These are phyloP conservation scores for Durusdinium trenchii DNA, from an alignment of 73 alveolate species.

Conservation along the genomic window DNA sequence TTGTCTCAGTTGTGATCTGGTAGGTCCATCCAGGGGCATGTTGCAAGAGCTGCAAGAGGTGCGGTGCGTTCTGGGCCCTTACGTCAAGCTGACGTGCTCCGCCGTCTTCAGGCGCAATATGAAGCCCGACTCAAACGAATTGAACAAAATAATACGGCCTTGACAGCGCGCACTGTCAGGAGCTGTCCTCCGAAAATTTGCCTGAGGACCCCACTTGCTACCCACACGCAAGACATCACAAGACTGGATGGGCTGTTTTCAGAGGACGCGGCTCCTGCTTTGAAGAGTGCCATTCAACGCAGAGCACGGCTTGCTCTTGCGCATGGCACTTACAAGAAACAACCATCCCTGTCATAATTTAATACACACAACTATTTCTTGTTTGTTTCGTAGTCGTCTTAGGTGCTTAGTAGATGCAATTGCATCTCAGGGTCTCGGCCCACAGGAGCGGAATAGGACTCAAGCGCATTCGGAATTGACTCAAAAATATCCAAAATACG, in stretches of 20 bases:
- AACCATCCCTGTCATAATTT: too few relatives aligned
- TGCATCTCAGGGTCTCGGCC: slow-evolving; percentile 95
- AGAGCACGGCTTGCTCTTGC: slow-evolving; percentile 94
- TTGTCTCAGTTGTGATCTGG: background rate
- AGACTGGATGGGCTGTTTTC: background rate
- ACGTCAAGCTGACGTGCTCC: slow-evolving; percentile 77
- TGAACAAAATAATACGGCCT: background rate
- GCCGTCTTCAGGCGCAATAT: slow-evolving; percentile 8
- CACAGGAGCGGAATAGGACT: background rate
- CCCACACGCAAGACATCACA: background rate
- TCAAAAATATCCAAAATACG: too few relatives aligned
- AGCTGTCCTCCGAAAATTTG: slow-evolving; percentile 82
- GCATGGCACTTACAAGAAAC: background rate
- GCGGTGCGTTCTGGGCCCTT: slow-evolving; percentile 88
- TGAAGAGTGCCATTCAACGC: slow-evolving; percentile 80
- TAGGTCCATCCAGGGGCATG: slow-evolving; percentile 87
- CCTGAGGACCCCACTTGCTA: slow-evolving; percentile 27
- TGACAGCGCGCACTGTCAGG: background rate
- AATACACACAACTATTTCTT: too few relatives aligned
- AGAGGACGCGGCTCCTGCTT: slow-evolving; percentile 87
- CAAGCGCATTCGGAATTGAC: background rate
- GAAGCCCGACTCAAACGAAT: background rate
- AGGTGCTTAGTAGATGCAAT: slow-evolving; percentile 92
- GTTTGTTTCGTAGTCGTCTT: background rate
- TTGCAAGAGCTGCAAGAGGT: slow-evolving; percentile 87